These are phyloP conservation scores for Drosera spatulata DNA, from an alignment of 179 eudicot species.

Conservation along the genomic window DNA sequence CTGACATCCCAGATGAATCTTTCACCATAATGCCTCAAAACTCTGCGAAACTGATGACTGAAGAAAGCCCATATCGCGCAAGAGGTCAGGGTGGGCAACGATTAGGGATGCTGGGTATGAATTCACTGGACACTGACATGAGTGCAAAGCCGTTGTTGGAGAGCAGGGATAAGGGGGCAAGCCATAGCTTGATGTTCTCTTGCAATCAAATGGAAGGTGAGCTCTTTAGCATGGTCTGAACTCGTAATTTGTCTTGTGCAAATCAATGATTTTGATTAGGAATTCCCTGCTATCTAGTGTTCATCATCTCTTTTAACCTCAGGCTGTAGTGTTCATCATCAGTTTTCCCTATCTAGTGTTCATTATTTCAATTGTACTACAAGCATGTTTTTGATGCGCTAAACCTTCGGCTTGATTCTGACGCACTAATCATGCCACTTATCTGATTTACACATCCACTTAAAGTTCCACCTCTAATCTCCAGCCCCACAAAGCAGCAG, in stretches of 20 bases:
- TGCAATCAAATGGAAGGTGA: constrained; percentile 37
- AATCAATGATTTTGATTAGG: too few species aligned
- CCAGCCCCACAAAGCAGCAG: too few species aligned
- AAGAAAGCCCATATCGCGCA: constrained; percentile 26
- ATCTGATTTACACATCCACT: too few species aligned
- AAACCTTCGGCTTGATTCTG: too few species aligned
- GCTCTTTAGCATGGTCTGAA: constrained; percentile 5
- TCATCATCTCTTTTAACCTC: too few species aligned
- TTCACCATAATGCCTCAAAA: constrained; percentile 65
- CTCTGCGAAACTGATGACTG: constrained; percentile 33
- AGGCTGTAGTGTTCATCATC: too few species aligned
- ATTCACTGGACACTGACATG: constrained; percentile 20
- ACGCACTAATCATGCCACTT: too few species aligned
- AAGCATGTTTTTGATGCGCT: too few species aligned
- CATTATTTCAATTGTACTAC: too few species aligned
- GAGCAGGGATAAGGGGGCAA: constrained; percentile 15
- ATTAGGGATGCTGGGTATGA: constrained; percentile 14
- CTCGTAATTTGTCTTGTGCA: not conserved
- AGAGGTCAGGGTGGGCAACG: constrained; percentile 29
- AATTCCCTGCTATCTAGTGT: too few species aligned
- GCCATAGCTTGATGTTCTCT: constrained; percentile 11
- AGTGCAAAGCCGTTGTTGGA: constrained; percentile 22
- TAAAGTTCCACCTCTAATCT: too few species aligned
- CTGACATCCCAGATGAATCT: constrained; percentile 77
- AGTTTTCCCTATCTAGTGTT: too few species aligned